A percentile compares a stretch with the other conserved stretches of the same genome.
phyloP scores from a whole-genome alignment of 2,329 filamentous ascomycete genomes.

The Acrocalymma vagum region DNA sequence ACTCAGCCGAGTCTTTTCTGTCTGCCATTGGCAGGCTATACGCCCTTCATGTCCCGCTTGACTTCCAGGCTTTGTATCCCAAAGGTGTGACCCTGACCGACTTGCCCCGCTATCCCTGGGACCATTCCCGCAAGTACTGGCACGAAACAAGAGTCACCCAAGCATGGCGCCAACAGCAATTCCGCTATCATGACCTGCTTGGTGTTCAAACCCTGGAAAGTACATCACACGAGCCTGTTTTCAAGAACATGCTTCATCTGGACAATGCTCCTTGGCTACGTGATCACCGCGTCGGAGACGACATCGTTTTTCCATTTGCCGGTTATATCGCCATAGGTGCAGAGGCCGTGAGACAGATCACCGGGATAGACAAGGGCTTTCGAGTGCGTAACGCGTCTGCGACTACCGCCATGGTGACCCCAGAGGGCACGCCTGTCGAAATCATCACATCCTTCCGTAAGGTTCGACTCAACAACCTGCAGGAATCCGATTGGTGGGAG shows the following conservation, averaged over 20 bases:
- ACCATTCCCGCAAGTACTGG: constrained; percentile 23
- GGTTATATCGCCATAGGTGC: constrained; percentile 54
- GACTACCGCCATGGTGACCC: constrained; percentile 11
- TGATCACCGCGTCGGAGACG: constrained; percentile 52
- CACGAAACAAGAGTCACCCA: constrained; percentile 14
- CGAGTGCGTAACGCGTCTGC: constrained; percentile 4
- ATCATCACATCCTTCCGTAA: constrained; percentile 16
- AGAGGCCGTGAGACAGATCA: constrained; percentile 36
- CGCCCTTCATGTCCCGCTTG: constrained; percentile 3
- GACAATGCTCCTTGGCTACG: constrained; percentile 54
- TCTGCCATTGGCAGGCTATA: constrained; percentile 17
- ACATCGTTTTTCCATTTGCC: constrained; percentile 54
- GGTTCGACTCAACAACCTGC: constrained; percentile 12
- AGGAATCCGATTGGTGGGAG: constrained; percentile 20
- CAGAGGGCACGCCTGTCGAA: constrained; percentile 10
- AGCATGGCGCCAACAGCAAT: constrained; percentile 7
- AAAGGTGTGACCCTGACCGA: background rate
- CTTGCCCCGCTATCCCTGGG: constrained; percentile 23
- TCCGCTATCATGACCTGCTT: constrained; percentile 18
- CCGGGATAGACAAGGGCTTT: constrained; percentile 3
- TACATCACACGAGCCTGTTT: constrained; percentile 15
- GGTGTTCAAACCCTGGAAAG: constrained; percentile 7
- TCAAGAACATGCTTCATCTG: constrained; percentile 35
- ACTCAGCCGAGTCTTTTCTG: constrained; percentile 1
- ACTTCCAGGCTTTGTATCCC: constrained; percentile 7